These are phyloP conservation scores for Monilinia fructigena DNA, from an alignment of 2,329 filamentous ascomycete species.

Conservation along the genomic window DNA sequence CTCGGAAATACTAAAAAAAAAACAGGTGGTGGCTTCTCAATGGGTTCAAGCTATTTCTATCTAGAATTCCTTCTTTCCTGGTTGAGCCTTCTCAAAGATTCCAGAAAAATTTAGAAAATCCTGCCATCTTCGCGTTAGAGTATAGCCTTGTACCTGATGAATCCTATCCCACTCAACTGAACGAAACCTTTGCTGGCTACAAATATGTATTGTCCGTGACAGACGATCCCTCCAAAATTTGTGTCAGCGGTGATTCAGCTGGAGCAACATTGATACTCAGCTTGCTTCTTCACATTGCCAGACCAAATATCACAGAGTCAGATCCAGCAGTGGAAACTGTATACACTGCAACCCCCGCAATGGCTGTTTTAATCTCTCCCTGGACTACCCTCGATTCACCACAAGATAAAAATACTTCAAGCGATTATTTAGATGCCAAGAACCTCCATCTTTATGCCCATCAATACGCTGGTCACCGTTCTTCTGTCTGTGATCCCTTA, in stretches of 20 bases:
- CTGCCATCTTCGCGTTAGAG: conserved; percentile 75
- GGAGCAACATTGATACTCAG: conserved; percentile 73
- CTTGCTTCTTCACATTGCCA: conserved; percentile 64
- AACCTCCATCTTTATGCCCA: conserved; percentile 68
- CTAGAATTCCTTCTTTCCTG: conserved; percentile 77
- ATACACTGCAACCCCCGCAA: conserved; percentile 45
- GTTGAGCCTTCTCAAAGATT: conserved; percentile 61
- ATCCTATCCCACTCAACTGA: conserved; percentile 69
- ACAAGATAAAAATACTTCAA: conserved; percentile 65
- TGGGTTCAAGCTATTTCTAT: conserved; percentile 83
- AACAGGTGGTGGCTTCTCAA: conserved; percentile 75
- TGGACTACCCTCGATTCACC: conserved; percentile 73
- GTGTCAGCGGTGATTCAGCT: conserved; percentile 76
- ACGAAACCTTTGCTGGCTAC: conserved; percentile 69
- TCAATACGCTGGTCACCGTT: conserved; percentile 61
- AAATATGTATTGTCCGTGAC: conserved; percentile 63
- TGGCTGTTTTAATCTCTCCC: conserved; percentile 75
- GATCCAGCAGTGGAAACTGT: background rate
- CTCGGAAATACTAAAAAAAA: background rate
- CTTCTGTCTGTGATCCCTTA: conserved; percentile 52
- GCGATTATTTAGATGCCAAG: conserved; percentile 70
- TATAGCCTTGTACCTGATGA: conserved; percentile 72
- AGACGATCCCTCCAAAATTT: conserved; percentile 57
- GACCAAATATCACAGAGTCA: conserved; percentile 17
- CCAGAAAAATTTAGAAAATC: conserved; percentile 69